phyloP scores from a whole-genome alignment of 116 monocot genomes.

The Iris pallida region DNA sequence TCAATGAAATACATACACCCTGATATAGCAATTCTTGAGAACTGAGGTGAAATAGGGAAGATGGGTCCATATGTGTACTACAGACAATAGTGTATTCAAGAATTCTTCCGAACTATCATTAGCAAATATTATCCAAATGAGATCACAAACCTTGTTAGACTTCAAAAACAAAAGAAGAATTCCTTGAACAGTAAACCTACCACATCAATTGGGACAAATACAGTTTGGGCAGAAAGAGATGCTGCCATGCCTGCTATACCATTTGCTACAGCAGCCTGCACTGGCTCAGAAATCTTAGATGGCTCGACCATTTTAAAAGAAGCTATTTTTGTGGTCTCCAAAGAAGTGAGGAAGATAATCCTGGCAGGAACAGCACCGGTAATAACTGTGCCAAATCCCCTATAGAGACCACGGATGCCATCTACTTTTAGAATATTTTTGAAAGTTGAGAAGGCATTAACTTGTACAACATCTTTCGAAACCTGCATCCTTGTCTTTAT shows the following conservation, averaged over 20 bases:
- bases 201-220: constrained; percentile 98
- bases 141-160: too few relatives aligned
- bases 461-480: constrained; percentile 62
- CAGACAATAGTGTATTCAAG: too few relatives aligned
- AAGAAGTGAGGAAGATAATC: constrained; percentile 85
- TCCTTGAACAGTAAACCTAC: constrained; percentile 37
- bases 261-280: constrained; percentile 87
- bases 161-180: too few relatives aligned
- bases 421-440: constrained; percentile 79
- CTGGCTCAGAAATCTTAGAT: constrained; percentile 73
- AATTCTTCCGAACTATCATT: too few relatives aligned
- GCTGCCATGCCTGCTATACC: constrained; percentile 81
- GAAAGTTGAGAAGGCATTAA: constrained; percentile 59
- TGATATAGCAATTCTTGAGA: too few relatives aligned
- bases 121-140: too few relatives aligned
- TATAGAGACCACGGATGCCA: constrained; percentile 83
- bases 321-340: constrained; percentile 80
- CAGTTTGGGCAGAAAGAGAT: constrained; percentile 75
- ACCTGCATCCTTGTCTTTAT: constrained; percentile 97
- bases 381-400: constrained; percentile 96
- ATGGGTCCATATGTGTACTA: too few relatives aligned
- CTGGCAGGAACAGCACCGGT: constrained; percentile 88
- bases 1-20: too few relatives aligned
- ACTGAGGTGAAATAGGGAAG: too few relatives aligned
- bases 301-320: constrained; percentile 68